Base-by-base conservation (phyloP, 352 stramenopile species). In the Globisporangium apiculatum region DNA sequence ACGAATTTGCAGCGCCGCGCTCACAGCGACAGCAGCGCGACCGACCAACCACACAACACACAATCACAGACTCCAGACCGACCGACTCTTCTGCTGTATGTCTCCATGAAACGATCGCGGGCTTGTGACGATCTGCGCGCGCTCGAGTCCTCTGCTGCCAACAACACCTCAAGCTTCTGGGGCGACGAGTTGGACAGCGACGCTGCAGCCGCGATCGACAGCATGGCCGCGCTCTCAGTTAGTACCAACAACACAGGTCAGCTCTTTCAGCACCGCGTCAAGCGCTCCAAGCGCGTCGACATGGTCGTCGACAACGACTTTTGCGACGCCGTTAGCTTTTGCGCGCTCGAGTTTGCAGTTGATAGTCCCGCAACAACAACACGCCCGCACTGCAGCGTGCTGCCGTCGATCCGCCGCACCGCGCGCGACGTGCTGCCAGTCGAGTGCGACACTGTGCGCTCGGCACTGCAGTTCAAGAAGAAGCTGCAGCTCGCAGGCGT, bases 61-160 rank as follows among this genome's bases (percentile, higher is more conserved):
- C 51, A 50, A 52, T 40, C 11, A 31, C 51, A 11, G 38, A 24
- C 14, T 49, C 50, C 42, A 14, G 18, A 64, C 51, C 15, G 49
- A 40, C 48, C 12, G 36, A n/a, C 31, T 15, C 15, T 38, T 18
- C 6, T 64, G 35, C 48, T 31, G 24, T 31, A 64, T 64, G 58
- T 37, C 35, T 54, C 43, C 31, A 86, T 88, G 78, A 88, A 88
- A 64, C 72, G 78, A 68, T 88, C 78, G 37, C 75, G 78, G 52
- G 78, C 78, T n/a, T 86, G 73, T 59, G 73, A 86, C 59, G 75
- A 88, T 57, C 71, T 88, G 42, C 70, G 84, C 51, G 71, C 75
- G 36, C 68, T 88, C 49, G 78, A 76, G 57, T 66, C 54, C 62
- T 56, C 67, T 42, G 53, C 68, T 31, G 24, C 24, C 24, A 3